Evolutionary conservation across 768 basidiomycete species (phyloP), one percentile per base, ranked within the genome.

Genomic region (Phlebiopsis gigantea): DNA sequence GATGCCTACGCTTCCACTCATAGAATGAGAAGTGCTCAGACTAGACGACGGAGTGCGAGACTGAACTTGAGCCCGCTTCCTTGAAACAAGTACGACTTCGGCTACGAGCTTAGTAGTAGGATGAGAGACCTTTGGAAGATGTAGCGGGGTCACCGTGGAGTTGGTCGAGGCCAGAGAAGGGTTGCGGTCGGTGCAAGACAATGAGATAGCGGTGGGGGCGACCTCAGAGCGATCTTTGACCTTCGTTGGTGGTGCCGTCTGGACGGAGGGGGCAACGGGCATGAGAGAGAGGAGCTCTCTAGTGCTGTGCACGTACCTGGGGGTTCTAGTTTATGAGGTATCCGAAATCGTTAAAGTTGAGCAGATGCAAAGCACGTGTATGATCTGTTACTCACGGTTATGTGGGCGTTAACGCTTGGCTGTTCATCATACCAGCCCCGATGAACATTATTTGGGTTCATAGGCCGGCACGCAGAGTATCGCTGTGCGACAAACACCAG

Each of bases 371-470:
- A 17, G 34, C 34, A 39, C 34, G 17, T 17, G 34, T 39, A 17
- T 39, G 34, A 39, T 39, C 34, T 39, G 8, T 39, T 10, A 45
- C 44, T 2, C 17, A 45, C 44, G 15, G n/a, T 19, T 45, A 10
- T 19, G 44, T 21, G 15, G 19, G n/a, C 44, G 24, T 45, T 19
- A 25, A 45, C 15, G 44, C 44, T 25, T 2, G 12, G 44, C 17
- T n/a, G 45, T 53, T 57, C 26, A 41, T 90, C 88, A 61, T 90
- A 90, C 80, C 82, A 89, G 3, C 88, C 88, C 21, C 68, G 66
- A 43, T 65, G 68, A n/a, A 76, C 71, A 29, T 68, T 68, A 7
- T 68, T 61, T 8, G 60, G 44, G 58, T 78, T 77, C 15, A 77
- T 54, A 1, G 86, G 80, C 43, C 71, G 76, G 64, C 82, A 84